phyloP scores from a whole-genome alignment of 108 stramenopile genomes.

The Nannochloropsis gaditana region DNA sequence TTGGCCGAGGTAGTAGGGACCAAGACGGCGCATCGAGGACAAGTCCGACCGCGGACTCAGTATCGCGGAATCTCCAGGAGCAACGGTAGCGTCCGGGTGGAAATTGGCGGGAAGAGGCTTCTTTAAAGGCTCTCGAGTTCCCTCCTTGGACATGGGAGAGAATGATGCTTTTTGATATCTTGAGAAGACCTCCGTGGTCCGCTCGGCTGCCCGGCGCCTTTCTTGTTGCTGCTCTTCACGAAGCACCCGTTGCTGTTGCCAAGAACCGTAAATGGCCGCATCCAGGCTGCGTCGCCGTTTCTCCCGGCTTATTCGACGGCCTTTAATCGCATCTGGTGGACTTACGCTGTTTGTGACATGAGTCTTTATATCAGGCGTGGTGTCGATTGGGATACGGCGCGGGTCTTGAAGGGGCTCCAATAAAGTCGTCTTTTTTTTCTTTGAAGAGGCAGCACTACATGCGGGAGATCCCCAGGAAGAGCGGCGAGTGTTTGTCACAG shows the following conservation, averaged over 20 bases:
- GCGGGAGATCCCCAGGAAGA: background rate
- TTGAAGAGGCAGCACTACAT: background rate
- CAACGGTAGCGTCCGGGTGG: background rate
- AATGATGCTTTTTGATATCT: too few species aligned
- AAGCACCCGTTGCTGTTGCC: background rate
- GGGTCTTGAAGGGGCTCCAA: too few species aligned
- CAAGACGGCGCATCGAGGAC: constrained; percentile 18
- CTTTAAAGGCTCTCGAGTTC: background rate
- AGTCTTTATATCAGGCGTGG: too few species aligned
- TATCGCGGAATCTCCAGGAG: background rate
- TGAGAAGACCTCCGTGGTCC: background rate
- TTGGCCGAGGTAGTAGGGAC: constrained; percentile 55
- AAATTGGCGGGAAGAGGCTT: background rate
- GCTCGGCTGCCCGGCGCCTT: background rate
- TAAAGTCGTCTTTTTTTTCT: background rate
- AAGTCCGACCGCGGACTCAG: background rate
- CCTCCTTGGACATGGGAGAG: background rate
- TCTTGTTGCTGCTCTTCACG: background rate
- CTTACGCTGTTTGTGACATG: too few species aligned
- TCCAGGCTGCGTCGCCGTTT: background rate
- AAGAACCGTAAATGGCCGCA: background rate
- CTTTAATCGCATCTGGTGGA: background rate
- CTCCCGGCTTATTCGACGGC: background rate
- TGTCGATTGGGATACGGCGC: too few species aligned
- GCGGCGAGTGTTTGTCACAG: background rate